Conservation (phyloP, 2,329 filamentous ascomycete genomes). For the Beauveria sp. region DNA sequence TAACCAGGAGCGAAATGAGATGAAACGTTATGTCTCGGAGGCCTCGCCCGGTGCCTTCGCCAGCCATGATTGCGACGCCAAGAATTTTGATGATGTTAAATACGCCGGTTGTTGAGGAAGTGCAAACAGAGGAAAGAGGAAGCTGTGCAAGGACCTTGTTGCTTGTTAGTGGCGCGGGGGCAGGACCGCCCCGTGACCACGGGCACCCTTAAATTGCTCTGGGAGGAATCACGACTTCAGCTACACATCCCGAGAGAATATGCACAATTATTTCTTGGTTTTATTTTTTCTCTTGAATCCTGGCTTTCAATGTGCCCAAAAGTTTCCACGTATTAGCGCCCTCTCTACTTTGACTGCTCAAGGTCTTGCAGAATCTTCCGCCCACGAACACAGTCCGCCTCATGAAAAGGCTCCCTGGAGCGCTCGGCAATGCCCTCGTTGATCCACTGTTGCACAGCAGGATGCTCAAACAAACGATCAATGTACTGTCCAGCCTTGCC, state of each 20-base stretch:
- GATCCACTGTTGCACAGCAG: conserved; percentile 31
- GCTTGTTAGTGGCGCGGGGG: background rate
- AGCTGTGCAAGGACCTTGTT: background rate
- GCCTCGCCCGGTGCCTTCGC: conserved; percentile 17
- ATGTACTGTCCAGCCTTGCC: conserved; percentile 25
- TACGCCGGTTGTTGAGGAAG: background rate
- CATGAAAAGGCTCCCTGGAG: conserved; percentile 28
- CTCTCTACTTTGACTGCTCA: background rate
- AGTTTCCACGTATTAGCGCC: background rate
- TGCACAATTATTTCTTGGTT: background rate
- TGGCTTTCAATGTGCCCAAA: background rate
- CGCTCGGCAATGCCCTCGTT: conserved; percentile 29
- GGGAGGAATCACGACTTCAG: background rate
- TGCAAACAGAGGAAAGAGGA: background rate
- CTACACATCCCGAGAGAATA: background rate
- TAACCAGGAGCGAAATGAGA: conserved; percentile 66
- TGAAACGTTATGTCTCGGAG: conserved; percentile 59
- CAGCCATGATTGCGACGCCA: background rate
- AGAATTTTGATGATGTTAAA: background rate
- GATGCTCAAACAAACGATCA: conserved; percentile 26
- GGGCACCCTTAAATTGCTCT: background rate
- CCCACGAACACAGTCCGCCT: conserved; percentile 28
- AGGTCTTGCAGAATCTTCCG: conserved; percentile 25
- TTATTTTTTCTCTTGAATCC: background rate
- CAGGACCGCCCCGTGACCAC: background rate